These are phyloP conservation scores for Pneumocystis canis DNA, from an alignment of 1,139 yeast genomes.

Conservation along the genomic window DNA sequence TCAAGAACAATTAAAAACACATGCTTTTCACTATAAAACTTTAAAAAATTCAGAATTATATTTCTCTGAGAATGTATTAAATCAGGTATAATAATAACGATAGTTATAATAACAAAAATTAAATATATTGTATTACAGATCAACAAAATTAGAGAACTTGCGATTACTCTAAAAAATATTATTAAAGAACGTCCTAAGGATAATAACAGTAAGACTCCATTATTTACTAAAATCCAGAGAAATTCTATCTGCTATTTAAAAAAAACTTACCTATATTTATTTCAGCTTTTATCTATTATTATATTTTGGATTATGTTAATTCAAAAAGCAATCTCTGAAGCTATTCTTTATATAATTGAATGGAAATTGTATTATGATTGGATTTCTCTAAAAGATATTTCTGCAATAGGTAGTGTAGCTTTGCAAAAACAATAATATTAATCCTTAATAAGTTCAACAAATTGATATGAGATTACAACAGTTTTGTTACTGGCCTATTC, in stretches of 20 bases:
- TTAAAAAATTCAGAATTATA: conserved; percentile 12
- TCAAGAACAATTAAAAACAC: conserved; percentile 3
- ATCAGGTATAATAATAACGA: not conserved
- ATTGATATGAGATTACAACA: conserved; percentile 67
- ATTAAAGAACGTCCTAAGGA: not conserved
- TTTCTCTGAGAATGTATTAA: conserved; percentile 15
- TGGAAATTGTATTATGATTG: conserved; percentile 20
- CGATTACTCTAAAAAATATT: not conserved
- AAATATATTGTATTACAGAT: not conserved
- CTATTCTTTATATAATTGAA: conserved; percentile 28
- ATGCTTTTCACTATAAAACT: conserved; percentile 11
- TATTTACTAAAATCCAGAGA: not conserved
- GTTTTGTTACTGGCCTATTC: conserved; percentile 65
- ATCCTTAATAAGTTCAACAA: conserved; percentile 40
- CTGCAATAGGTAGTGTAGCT: conserved; percentile 32
- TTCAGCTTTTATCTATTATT: not conserved
- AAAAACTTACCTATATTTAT: not conserved
- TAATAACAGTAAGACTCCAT: not conserved
- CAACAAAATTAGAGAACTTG: not conserved
- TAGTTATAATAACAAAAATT: not conserved
- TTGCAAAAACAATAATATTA: not conserved
- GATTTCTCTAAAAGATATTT: conserved; percentile 31
- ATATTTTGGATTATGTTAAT: conserved; percentile 7
- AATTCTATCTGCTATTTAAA: not conserved
- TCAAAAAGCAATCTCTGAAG: conserved; percentile 25